Evolutionary conservation across 1,139 yeast genomes (phyloP), one percentile per base, ranked within the genome.

Genomic region (Taphrina confusa): DNA sequence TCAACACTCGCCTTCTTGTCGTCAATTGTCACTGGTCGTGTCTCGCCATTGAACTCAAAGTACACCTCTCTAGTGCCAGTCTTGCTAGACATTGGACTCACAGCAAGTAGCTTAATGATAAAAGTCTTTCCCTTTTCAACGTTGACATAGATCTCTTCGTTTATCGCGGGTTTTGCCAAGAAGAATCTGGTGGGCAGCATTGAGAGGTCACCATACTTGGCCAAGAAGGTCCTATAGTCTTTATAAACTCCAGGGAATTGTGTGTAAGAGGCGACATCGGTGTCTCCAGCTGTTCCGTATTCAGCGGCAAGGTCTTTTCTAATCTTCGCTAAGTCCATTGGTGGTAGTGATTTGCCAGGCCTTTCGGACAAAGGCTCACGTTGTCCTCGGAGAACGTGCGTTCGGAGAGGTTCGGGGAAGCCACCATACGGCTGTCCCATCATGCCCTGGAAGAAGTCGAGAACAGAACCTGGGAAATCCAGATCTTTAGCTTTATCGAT

Each of bases 351-450:
- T 72, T 91, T 82, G 64, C 98, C 99, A 51, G 99, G 98, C 75
- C 98, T 86, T 68, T 80, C 78, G 65, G 83, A 81, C 74, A 92
- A 82, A 76, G 90, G 89, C 75, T 87, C 85, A 76, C 99, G 86
- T 83, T 90, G 91, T 69, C 87, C 87, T 72, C 82, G 82, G 72
- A 92, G 82, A 65, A 92, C 82, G 73, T 91, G 87, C 50, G 96
- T 79, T 77, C 98, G 85, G 74, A 92, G 80, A 51, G 99, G 98
- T 76, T 92, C 99, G 60, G 98, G 98, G 95, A 94, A 92, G 5
- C 99, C 99, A 68, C 98, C 98, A 72, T 88, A 90, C 68, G 99
- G 99, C 69, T 92, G 92, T 72, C 99, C 99, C 90, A 94, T 92
- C 72, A 92, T 81, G 69, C 99, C 99, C 78, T 94, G 96, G 82